These are phyloP conservation scores for Grammothele lineata DNA, from an alignment of 768 basidiomycete species.

Conservation along the genomic window DNA sequence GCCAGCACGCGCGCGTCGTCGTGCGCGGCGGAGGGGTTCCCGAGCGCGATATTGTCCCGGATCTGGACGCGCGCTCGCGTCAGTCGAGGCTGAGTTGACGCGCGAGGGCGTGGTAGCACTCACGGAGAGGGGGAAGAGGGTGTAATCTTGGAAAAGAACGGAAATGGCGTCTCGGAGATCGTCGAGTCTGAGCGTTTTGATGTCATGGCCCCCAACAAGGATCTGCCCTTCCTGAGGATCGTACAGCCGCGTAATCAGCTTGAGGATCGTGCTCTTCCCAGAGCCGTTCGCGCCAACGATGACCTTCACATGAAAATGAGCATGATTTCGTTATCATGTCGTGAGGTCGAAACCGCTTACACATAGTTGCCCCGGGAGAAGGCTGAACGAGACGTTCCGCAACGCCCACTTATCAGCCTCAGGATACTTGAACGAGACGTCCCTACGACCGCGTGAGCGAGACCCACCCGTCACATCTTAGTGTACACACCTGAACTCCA, in stretches of 20 bases:
- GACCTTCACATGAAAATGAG: slow-evolving; percentile 49
- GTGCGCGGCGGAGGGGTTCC: slow-evolving; percentile 51
- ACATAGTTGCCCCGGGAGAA: slow-evolving; percentile 66
- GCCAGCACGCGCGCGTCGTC: slow-evolving; percentile 56
- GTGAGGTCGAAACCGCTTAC: slow-evolving; percentile 28
- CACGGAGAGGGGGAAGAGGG: slow-evolving; percentile 75
- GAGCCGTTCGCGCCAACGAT: slow-evolving; percentile 79
- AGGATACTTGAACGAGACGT: slow-evolving; percentile 70
- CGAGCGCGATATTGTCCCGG: slow-evolving; percentile 72
- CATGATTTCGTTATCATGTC: no score
- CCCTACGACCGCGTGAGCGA: slow-evolving; percentile 46
- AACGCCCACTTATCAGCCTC: slow-evolving; percentile 47
- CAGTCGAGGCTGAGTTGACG: no score
- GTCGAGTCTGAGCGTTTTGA: slow-evolving; percentile 52
- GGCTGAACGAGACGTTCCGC: slow-evolving; percentile 59
- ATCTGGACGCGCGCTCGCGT: slow-evolving; percentile 44
- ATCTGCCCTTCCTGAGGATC: slow-evolving; percentile 68
- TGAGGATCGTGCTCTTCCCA: slow-evolving; percentile 75
- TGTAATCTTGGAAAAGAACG: slow-evolving; percentile 82
- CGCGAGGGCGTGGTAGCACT: background rate
- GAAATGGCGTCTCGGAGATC: slow-evolving; percentile 65
- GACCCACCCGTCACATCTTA: slow-evolving; percentile 47
- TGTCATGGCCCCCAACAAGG: slow-evolving; percentile 58
- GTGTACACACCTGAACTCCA: slow-evolving; percentile 49
- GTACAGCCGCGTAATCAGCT: slow-evolving; percentile 66